Base-by-base conservation (phyloP, 805 yeast genomes). In the Cyberlindnera maclurae region DNA sequence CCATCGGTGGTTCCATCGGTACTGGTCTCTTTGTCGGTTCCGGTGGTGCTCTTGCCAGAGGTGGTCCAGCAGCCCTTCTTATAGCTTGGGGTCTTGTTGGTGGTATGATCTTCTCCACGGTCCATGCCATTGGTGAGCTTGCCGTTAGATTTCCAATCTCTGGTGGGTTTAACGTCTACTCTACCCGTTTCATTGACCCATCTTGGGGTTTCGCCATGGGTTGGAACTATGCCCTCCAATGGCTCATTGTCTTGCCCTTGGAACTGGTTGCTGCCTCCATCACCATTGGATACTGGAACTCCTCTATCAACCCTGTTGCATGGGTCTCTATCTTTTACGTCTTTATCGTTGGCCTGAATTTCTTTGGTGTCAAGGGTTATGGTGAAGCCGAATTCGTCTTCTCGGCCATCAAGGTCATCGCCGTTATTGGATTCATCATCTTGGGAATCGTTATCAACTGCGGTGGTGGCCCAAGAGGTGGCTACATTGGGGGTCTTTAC, bases 1-100 rank as follows among this genome's bases (percentile, higher is more conserved):
- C 93, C 31, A 67, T 83, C 43, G 90, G 90, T 47, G 88, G 89
- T 31, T 72, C 82, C 42, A 82, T 85, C 49, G 95, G 95, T 50
- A 79, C 90, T 4, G 95, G 94, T 54, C 65, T 85, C 35, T 75
- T 85, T 44, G 80, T 85, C 26, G 86, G 86, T 53, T 73, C 87
- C 3, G 84, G 85, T 43, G 59, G 68, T 18, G 73, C 83, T 3
- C 61, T 82, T 35, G 45, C 66, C 20, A 66, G 70, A 26, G 83
- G 86, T 54, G 89, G 90, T 24, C 89, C 89, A 17, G 57, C 70
- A 20, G 46, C 52, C 26, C 34, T 49, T 20, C 29, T 49, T 13
- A 49, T 49, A 30, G 79, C 79, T 45, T 71, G 78, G 67, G 52
- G 59, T 36, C 55, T 75, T 24, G 68, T 73, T 12, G 73, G 75